A percentile compares a stretch with the other conserved stretches of the same genome.
Conservation (phyloP, 2,329 filamentous ascomycete species). For the Xylariales sp. region DNA sequence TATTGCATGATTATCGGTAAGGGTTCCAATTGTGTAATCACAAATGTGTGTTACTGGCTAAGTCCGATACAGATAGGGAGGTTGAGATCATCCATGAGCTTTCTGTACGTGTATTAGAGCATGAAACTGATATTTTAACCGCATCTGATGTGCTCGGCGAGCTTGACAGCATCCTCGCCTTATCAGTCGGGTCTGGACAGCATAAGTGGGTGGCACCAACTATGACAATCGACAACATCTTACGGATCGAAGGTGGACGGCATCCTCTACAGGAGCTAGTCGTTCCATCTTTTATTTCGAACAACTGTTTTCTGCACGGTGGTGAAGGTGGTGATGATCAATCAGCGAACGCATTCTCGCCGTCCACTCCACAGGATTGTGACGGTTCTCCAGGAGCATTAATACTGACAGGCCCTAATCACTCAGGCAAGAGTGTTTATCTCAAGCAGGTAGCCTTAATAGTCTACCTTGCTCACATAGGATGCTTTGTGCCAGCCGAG, state of each 20-base stretch:
- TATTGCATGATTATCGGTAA: constrained; percentile 78
- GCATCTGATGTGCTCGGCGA: constrained; percentile 83
- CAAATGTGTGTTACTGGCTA: background rate
- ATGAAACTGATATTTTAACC: constrained; percentile 59
- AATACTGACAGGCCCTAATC: constrained; percentile 88
- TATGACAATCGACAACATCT: constrained; percentile 65
- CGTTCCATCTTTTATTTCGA: constrained; percentile 76
- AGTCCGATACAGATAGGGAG: constrained; percentile 81
- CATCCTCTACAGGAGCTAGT: constrained; percentile 85
- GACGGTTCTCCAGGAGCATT: constrained; percentile 58
- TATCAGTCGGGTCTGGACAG: constrained; percentile 71
- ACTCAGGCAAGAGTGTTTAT: constrained; percentile 94
- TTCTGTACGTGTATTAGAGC: constrained; percentile 63
- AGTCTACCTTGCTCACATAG: constrained; percentile 87
- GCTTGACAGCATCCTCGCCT: constrained; percentile 77
- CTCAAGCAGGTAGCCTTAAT: constrained; percentile 90
- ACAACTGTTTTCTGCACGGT: constrained; percentile 68
- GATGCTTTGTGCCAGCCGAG: constrained; percentile 84
- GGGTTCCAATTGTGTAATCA: constrained; percentile 12
- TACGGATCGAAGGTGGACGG: constrained; percentile 73
- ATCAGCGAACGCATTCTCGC: constrained; percentile 2
- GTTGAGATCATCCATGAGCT: constrained; percentile 83
- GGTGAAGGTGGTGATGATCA: constrained; percentile 37
- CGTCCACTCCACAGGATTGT: constrained; percentile 8
- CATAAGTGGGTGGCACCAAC: constrained; percentile 68